These are phyloP conservation scores for Fagus crenata DNA, from an alignment of 306 rosid species.

Conservation along the genomic window DNA sequence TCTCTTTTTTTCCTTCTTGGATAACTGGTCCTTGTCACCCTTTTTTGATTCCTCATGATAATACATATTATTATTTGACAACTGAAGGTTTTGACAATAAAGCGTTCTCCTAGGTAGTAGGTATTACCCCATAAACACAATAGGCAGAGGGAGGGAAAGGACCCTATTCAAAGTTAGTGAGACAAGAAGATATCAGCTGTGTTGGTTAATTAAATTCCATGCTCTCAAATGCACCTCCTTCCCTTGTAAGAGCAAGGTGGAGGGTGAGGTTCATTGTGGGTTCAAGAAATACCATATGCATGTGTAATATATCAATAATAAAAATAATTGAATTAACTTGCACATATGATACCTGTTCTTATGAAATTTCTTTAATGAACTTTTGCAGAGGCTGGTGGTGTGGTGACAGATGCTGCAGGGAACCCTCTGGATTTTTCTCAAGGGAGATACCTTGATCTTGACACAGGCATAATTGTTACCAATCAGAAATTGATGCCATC, in stretches of 20 bases:
- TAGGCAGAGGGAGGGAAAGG: no score
- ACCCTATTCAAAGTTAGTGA: no score
- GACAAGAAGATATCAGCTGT: no score
- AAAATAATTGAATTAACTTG: neutral
- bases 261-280: no score
- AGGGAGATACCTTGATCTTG: slow-evolving; percentile 80
- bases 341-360: neutral
- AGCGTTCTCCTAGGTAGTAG: no score
- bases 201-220: no score
- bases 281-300: no score
- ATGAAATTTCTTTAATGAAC: slow-evolving; percentile 1
- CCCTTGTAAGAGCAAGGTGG: no score
- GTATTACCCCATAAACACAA: no score
- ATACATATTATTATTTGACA: slow-evolving; percentile 8
- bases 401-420: slow-evolving; percentile 78
- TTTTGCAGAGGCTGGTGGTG: slow-evolving; percentile 85
- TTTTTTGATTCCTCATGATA: slow-evolving; percentile 2
- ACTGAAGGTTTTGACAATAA: no score
- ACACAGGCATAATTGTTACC: slow-evolving; percentile 76
- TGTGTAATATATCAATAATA: no score
- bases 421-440: slow-evolving; percentile 83
- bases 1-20: neutral
- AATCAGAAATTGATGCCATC: slow-evolving; percentile 92
- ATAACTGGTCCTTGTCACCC: neutral
- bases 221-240: no score